These are phyloP conservation scores for Aquilaria sinensis DNA, from an alignment of 345 rosid species.

Conservation along the genomic window DNA sequence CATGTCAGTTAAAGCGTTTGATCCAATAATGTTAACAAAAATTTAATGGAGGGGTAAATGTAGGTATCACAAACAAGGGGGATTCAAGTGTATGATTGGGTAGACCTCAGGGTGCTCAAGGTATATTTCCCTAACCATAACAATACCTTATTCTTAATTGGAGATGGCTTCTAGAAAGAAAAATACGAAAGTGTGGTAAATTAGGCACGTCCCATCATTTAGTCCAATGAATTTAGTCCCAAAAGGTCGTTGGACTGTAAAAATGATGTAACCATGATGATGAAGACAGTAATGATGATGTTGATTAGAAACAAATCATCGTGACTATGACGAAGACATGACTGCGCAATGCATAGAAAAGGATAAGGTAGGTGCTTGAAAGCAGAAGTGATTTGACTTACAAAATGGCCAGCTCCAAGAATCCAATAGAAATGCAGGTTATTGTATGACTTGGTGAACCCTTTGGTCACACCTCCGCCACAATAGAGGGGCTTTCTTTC, in stretches of 20 bases:
- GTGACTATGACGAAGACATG: conserved; percentile 2
- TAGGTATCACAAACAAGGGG: too few relatives aligned
- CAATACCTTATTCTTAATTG: too few relatives aligned
- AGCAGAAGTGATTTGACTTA: conserved; percentile 29
- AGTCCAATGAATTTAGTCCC: too few relatives aligned
- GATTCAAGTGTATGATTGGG: too few relatives aligned
- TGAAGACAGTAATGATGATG: not conserved
- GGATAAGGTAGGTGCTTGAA: not conserved
- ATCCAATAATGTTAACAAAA: too few relatives aligned
- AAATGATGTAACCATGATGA: conserved; percentile 7
- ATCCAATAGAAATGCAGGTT: conserved; percentile 87
- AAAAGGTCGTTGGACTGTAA: not conserved
- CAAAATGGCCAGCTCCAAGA: conserved; percentile 97
- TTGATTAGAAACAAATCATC: not conserved
- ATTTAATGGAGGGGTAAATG: too few relatives aligned
- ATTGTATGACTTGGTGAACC: conserved; percentile 63
- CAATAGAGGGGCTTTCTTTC: conserved; percentile 55
- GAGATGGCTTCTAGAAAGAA: too few relatives aligned
- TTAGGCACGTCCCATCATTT: too few relatives aligned
- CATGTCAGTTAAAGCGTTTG: too few relatives aligned
- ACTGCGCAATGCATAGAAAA: not conserved
- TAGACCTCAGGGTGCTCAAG: too few relatives aligned
- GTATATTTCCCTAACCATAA: too few relatives aligned
- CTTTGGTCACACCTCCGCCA: conserved; percentile 47
- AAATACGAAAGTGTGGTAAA: too few relatives aligned